phyloP scores from a whole-genome alignment of 2,329 filamentous ascomycete species.

The Cytospora piceicola region DNA sequence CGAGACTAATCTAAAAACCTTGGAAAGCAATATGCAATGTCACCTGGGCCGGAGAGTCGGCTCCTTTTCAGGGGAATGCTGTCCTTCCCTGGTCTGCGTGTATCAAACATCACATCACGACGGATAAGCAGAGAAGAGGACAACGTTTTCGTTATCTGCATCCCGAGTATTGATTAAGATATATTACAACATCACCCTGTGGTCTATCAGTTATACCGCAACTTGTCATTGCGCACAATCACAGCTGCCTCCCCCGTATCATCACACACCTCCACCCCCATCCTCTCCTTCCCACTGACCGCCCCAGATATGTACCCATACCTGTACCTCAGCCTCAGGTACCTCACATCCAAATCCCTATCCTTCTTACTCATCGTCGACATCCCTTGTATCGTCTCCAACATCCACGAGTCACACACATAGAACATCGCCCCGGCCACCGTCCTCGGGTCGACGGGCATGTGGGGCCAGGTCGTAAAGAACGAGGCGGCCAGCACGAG shows the following conservation, averaged over 20 bases:
- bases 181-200: background rate
- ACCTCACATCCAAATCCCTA: constrained; percentile 38
- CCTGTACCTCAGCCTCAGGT: constrained; percentile 39
- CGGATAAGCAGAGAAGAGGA: background rate
- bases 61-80: background rate
- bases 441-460: constrained; percentile 43
- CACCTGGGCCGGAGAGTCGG: background rate
- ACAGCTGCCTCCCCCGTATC: constrained; percentile 5
- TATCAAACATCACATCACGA: background rate
- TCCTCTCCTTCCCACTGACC: constrained; percentile 34
- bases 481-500: constrained; percentile 41
- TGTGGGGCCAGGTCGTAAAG: constrained; percentile 41
- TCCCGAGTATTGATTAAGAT: background rate
- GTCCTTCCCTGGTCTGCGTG: background rate
- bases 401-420: constrained; percentile 41
- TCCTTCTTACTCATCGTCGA: constrained; percentile 36
- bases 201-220: background rate
- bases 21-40: background rate
- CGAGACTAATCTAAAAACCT: background rate
- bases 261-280: constrained; percentile 36
- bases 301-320: constrained; percentile 41
- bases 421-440: constrained; percentile 44
- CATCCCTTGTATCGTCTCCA: constrained; percentile 39
- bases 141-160: background rate
- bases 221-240: background rate